Base-by-base conservation (phyloP, 192 early-diverging fungal genomes). In the Coemansia sp. region DNA sequence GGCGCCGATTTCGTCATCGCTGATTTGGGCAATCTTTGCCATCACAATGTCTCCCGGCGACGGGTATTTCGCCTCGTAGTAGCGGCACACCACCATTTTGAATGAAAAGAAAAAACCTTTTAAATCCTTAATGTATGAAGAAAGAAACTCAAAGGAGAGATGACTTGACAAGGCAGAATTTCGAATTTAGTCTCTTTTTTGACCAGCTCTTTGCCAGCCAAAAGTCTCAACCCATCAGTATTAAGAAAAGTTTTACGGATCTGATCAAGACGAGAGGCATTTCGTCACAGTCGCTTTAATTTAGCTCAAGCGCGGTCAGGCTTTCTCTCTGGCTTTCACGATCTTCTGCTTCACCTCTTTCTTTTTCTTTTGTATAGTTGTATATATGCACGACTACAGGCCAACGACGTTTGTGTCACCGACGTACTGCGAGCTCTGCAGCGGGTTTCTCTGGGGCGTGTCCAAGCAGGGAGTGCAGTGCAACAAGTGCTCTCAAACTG, bases 1-100 rank as follows among this genome's bases (percentile, higher is more conserved):
- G n/a, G 95, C 93, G 20, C 94, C 96, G 85, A 96, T 90, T 65
- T 96, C 94, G 34, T 91, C 50, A 31, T 68, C 66, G 40, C 66
- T 91, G 65, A 98, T 97, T 75, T 94, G 90, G 28, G 87, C 87
- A 63, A 99, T 95, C 74, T 91, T 97, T 65, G 94, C 97, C 93
- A 98, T 97, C 54, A 99, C 95, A 37, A 96, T 86, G 62, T 95
- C 90, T 53, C 97, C 94, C 34, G 91, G 88, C 82, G 96, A 89
- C 28, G 97, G 97, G 83, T 90, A 96, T 72, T 86, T 86, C 64
- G 89, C 85, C 78, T 95, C 91, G 86, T 98, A 98, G 87, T 94
- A 96, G 64, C 94, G 92, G 82, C 91, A 97, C 2, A 5, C 11
- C 17, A 9, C 12, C 44, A 60, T 50, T 38, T 12, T 26, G 28